Conservation (phyloP, 2,329 filamentous ascomycete species). For the Colletotrichum godetiae region DNA sequence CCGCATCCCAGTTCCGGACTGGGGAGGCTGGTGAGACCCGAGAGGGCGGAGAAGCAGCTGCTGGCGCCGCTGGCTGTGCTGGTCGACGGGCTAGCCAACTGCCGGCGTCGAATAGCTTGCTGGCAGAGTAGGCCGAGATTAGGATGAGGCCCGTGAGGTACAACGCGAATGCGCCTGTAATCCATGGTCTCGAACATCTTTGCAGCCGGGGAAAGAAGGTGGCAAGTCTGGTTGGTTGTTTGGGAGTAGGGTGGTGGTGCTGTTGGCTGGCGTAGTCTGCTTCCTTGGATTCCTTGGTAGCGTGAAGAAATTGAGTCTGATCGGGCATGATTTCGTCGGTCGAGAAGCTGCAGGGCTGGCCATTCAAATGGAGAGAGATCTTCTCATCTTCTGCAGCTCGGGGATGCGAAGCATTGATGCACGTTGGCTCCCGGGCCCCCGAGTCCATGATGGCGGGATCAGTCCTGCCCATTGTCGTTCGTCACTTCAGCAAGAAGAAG, state of each 20-base stretch:
- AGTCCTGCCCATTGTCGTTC: not conserved
- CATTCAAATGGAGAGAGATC: conserved; percentile 30
- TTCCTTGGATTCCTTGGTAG: conserved; percentile 1
- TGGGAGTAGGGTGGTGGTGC: not conserved
- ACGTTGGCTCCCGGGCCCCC: conserved; percentile 25
- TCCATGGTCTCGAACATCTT: conserved; percentile 28
- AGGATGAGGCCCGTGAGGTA: conserved; percentile 36
- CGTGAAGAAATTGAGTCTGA: conserved; percentile 15
- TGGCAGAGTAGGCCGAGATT: conserved; percentile 33
- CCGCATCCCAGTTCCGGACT: conserved; percentile 67
- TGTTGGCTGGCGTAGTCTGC: not conserved
- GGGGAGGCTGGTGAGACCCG: conserved; percentile 12
- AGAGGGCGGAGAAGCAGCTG: conserved; percentile 22
- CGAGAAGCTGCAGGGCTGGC: conserved; percentile 32
- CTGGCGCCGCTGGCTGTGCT: conserved; percentile 14
- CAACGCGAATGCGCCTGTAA: conserved; percentile 18
- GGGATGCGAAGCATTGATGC: conserved; percentile 32
- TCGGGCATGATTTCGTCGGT: conserved; percentile 30
- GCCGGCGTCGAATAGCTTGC: conserved; percentile 32
- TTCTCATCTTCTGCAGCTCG: conserved; percentile 25
- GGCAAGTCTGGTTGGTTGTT: not conserved
- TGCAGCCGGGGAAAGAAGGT: not conserved
- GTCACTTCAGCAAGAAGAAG: not conserved
- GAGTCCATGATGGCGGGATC: conserved; percentile 29
- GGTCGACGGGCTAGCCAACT: conserved; percentile 30